These are phyloP conservation scores for Silene conica DNA, from an alignment of 148 eudicot species.

Conservation along the genomic window DNA sequence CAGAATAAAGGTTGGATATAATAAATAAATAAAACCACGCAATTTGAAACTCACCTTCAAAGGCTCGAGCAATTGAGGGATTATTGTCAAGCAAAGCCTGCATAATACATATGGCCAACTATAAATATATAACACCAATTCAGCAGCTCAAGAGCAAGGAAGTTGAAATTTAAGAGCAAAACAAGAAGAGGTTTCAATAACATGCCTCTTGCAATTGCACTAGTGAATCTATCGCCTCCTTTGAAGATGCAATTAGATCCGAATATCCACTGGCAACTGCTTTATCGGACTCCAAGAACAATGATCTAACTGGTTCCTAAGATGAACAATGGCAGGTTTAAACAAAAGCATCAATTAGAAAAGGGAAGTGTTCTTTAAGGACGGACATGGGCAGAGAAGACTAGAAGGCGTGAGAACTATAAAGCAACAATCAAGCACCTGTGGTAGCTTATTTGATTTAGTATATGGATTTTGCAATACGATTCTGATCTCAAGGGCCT, in stretches of 20 bases:
- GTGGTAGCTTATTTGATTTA: conserved; percentile 79
- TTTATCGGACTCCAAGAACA: conserved; percentile 48
- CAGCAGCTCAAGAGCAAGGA: neutral
- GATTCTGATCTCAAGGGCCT: conserved; percentile 78
- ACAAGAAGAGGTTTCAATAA: conserved; percentile 3
- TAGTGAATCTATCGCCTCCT: conserved; percentile 64
- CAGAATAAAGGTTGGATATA: neutral
- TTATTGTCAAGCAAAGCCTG: conserved; percentile 82
- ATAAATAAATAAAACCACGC: neutral
- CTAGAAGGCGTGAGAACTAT: neutral
- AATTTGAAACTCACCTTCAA: conserved; percentile 47
- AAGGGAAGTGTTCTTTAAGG: neutral
- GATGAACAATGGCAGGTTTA: conserved; percentile 16
- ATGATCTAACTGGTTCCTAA: conserved; percentile 79
- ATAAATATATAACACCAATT: neutral
- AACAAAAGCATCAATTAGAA: neutral
- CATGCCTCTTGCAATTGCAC: conserved; percentile 71
- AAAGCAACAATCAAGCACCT: conserved; percentile 38
- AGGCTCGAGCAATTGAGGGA: conserved; percentile 54
- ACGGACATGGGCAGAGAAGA: neutral
- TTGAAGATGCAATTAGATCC: conserved; percentile 58
- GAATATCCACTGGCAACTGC: conserved; percentile 60
- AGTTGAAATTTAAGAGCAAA: neutral
- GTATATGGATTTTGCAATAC: conserved; percentile 69
- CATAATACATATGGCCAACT: neutral